Evolutionary conservation across 192 early-diverging fungal species (phyloP).

Genomic region (Dimargaris cristalligena): DNA sequence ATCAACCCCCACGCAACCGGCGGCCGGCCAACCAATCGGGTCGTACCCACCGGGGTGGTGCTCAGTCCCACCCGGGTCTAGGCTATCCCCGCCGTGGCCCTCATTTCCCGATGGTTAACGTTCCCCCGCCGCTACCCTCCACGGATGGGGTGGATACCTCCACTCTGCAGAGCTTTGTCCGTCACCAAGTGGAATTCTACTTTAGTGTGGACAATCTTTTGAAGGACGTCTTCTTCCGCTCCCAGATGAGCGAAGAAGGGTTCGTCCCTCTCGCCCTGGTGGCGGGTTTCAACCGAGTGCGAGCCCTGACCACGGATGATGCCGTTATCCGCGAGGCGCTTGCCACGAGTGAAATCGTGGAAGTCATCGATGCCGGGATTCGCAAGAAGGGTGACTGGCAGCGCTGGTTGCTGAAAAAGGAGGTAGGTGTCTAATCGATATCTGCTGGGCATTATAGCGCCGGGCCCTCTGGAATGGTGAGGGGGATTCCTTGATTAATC

Average conservation of each 20-base stretch:
- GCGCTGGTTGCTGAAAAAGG: constrained; percentile 63
- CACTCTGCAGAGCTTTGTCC: constrained; percentile 24
- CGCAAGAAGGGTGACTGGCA: constrained; percentile 71
- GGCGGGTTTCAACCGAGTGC: constrained; percentile 80
- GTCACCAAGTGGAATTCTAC: constrained; percentile 72
- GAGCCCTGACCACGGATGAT: constrained; percentile 46
- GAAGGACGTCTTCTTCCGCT: constrained; percentile 87
- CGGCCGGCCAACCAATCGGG: no score
- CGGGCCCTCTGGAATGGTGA: no score
- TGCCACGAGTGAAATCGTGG: constrained; percentile 32
- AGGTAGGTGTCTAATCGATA: no score
- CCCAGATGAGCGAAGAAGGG: constrained; percentile 78
- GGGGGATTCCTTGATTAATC: no score
- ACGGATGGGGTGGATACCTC: constrained; percentile 23
- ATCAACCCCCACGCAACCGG: no score
- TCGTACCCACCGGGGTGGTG: no score
- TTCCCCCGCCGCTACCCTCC: constrained; percentile 18
- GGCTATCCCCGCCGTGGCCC: constrained; percentile 23
- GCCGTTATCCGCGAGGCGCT: constrained; percentile 41
- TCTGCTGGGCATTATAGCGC: no score
- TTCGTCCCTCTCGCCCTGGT: constrained; percentile 63
- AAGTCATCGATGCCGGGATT: constrained; percentile 35
- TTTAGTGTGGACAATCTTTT: constrained; percentile 94
- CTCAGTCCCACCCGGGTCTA: no score
- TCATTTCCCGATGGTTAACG: constrained; percentile 23